A percentile compares a stretch with the other conserved stretches of the same genome.
These are phyloP conservation scores for Aspergillus piperis DNA, from an alignment of 2,329 filamentous ascomycete genomes.

Conservation along the genomic window DNA sequence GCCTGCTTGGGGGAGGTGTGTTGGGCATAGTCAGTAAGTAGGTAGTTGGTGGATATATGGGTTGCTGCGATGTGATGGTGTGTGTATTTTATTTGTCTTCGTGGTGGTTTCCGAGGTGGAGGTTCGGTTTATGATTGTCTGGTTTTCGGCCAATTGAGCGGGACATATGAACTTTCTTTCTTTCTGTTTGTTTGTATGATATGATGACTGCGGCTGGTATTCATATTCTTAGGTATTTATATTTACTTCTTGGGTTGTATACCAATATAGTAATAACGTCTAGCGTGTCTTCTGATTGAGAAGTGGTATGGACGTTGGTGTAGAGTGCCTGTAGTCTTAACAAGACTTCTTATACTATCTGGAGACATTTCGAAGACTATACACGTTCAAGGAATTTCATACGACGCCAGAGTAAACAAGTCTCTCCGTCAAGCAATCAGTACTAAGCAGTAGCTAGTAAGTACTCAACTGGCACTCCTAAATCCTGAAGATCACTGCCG, in stretches of 20 bases:
- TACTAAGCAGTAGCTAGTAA: too few relatives aligned
- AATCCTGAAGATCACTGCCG: too few relatives aligned
- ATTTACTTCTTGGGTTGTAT: background rate
- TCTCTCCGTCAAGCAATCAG: too few relatives aligned
- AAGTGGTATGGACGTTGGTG: background rate
- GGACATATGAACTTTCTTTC: background rate
- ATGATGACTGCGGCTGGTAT: background rate
- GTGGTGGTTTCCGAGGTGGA: background rate
- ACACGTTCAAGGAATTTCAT: background rate
- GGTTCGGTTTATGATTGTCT: background rate
- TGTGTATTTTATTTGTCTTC: background rate
- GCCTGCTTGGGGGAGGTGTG: slow-evolving; percentile 55
- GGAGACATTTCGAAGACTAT: too few relatives aligned
- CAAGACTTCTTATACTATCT: too few relatives aligned
- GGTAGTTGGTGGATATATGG: background rate
- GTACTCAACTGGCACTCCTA: too few relatives aligned
- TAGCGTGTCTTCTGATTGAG: background rate
- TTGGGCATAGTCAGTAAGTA: slow-evolving; percentile 29
- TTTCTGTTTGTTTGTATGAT: background rate
- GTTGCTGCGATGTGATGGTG: too few relatives aligned
- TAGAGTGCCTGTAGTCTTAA: too few relatives aligned
- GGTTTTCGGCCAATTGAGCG: background rate
- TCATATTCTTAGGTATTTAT: background rate
- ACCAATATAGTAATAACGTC: background rate
- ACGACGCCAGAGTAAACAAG: too few relatives aligned